Evolutionary conservation across 202 grass and related monocot species (phyloP), one percentile per base, ranked within the genome.

Genomic region (Zoysia matrella): DNA sequence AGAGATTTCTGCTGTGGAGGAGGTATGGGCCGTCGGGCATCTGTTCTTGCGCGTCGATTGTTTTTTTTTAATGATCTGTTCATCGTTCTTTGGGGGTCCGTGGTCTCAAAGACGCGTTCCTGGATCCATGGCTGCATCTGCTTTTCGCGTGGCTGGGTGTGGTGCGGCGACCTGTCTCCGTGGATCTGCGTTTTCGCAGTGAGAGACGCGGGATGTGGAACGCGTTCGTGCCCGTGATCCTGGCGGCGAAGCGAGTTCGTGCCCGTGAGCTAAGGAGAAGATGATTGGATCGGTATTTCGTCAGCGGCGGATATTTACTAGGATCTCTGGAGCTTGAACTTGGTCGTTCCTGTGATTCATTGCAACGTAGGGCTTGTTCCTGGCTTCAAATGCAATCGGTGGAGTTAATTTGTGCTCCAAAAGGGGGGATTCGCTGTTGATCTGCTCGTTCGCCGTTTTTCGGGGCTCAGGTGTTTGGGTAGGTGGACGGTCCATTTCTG

Each of bases 21-120:
- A 74, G 86, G 88, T 82, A 79, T 65, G 83, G 3, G 65, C 70
- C 85, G 9, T 2, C 9, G 3, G 5, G 22, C 67, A 52, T 81
- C 46, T 82, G 22, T 16, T 70, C 48, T 9, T 73, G 60, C 62
- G 72, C 11, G 42, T 49, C 41, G 79, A 75, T 83, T 52, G 51
- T 2, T 2, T 7, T 44, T 6, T 5, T 7, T 22, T 22, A 22
- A 22, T 22, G 52, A 9, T 72, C 15, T 40, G 1, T 7, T 72
- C 1, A 61, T 43, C 13, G 0, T 15, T 11, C 22, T 22, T 74
- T 18, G 13, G 5, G 42, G 13, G 51, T 55, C 42, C 50, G 13
- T 60, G 40, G 22, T 22, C 22, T 22, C 22, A 22, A 22, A 22
- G 22, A 22, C 22, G 22, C 22, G 22, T 22, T 22, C 22, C 22